Conservation (phyloP, 306 rosid species). For the Trifolium subterraneum region DNA sequence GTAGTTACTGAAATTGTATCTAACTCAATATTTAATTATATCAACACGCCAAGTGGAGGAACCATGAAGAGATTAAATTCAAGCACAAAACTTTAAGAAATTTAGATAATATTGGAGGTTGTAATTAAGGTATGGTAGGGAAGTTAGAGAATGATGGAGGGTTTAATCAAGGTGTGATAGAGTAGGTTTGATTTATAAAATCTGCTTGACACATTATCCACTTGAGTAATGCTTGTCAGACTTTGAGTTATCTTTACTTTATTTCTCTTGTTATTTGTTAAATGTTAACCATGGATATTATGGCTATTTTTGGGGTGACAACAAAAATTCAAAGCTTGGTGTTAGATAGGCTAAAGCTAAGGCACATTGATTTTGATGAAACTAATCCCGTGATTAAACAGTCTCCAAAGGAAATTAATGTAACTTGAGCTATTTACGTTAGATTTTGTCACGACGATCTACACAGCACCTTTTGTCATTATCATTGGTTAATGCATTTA, state of each 20-base stretch:
- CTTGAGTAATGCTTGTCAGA: constrained; percentile 1
- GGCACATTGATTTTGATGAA: constrained; percentile 17
- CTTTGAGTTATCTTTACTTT: background rate
- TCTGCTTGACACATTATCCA: background rate
- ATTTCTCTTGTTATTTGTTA: constrained; percentile 19
- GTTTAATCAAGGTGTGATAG: constrained; percentile 12
- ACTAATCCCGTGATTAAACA: constrained; percentile 12
- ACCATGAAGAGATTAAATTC: constrained; percentile 8
- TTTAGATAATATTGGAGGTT: constrained; percentile 2
- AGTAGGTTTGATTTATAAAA: constrained; percentile 22
- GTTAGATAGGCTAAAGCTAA: constrained; percentile 9
- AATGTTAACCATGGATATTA: background rate
- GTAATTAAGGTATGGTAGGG: constrained; percentile 9
- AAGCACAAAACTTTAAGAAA: background rate
- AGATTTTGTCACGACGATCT: constrained; percentile 12
- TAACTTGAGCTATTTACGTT: constrained; percentile 2
- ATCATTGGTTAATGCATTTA: constrained; percentile 25
- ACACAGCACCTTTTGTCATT: constrained; percentile 27
- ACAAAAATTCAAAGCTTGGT: background rate
- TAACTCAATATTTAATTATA: background rate
- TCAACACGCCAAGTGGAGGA: constrained; percentile 12
- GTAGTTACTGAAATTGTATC: background rate
- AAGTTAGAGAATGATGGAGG: background rate
- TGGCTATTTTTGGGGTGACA: constrained; percentile 9
- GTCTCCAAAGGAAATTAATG: background rate